Base-by-base conservation (phyloP, 208 protist genomes). In the Trypanosoma cruzi region DNA sequence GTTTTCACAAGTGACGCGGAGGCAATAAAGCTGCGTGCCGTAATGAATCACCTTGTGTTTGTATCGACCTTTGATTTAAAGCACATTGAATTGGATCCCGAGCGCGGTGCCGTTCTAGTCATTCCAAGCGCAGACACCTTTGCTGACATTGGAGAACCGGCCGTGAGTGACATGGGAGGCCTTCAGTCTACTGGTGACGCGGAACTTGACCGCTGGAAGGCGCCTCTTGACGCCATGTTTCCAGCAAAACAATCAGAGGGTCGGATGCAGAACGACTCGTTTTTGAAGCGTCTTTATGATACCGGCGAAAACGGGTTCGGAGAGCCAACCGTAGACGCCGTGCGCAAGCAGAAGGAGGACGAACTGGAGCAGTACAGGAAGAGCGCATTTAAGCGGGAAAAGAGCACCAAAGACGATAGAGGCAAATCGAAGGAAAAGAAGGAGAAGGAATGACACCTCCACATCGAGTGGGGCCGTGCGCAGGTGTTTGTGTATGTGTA, bases 311-410 rank as follows among this genome's bases (percentile, higher is more conserved):
- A 79, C 22, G 90, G 88, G 49, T 95, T 84, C 69, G 87, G 84
- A 14, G 89, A 97, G 57, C 84, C 88, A 22, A 75, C 66, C 16
- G 92, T 95, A 16, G 92, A 97, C 60, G 79, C 89, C 18, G 60
- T 95, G 53, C 84, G 88, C 24, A 85, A 77, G 62, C 89, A 95
- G 74, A 97, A 95, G 77, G 92, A 97, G 40, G 92, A 94, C 56
- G 91, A 96, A 70, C 78, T 96, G 32, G 88, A 44, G 8, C 40
- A 44, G 40, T 44, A 44, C 40, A 44, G 40, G 40, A 44, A 44
- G 94, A 68, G 83, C 90, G 72, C 93, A 93, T 73, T 44, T 14
- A 44, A 16, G 40, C 40, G 40, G 40, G 40, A 44, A 18, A 44
- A 44, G 40, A 44, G 40, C 40, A 44, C 10, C 40, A 44, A 44